These are phyloP conservation scores for Dictyostelium brefeldianum DNA, from an alignment of 78 protist genomes.

Conservation along the genomic window DNA sequence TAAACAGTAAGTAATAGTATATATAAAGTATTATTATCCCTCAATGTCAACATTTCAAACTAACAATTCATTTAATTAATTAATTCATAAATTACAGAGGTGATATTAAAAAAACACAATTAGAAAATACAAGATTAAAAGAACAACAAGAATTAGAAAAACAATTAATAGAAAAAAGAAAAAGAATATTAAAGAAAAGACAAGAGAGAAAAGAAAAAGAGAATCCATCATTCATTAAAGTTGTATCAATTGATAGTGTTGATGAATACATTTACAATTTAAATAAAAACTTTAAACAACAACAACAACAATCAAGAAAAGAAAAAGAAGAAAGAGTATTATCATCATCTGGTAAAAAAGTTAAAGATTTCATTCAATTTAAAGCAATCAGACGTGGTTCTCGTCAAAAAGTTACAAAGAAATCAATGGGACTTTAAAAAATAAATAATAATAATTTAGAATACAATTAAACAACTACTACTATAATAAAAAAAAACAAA, in stretches of 20 bases:
- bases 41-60: too few species aligned
- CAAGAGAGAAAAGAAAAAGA: neutral
- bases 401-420: constrained; percentile 27
- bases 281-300: constrained; percentile 3
- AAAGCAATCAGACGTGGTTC: constrained; percentile 2
- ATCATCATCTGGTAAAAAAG: constrained; percentile 4
- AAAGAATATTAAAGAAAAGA: constrained; percentile 18
- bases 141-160: neutral
- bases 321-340: constrained; percentile 11
- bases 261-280: constrained; percentile 22
- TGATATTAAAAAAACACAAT: constrained; percentile 4
- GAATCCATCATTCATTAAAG: constrained; percentile 25
- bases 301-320: neutral
- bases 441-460: neutral
- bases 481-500: neutral
- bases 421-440: neutral
- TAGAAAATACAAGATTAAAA: neutral
- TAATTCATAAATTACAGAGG: constrained; percentile 5
- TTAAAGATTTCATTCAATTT: neutral
- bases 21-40: too few species aligned
- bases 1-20: neutral
- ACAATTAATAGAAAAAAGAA: constrained; percentile 19
- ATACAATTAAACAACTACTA: too few species aligned
- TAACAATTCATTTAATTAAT: too few species aligned
- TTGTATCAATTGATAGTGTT: neutral